Evolutionary conservation across 768 basidiomycete genomes (phyloP), one percentile per base, ranked within the genome.

Genomic region (Royoungia palumana): DNA sequence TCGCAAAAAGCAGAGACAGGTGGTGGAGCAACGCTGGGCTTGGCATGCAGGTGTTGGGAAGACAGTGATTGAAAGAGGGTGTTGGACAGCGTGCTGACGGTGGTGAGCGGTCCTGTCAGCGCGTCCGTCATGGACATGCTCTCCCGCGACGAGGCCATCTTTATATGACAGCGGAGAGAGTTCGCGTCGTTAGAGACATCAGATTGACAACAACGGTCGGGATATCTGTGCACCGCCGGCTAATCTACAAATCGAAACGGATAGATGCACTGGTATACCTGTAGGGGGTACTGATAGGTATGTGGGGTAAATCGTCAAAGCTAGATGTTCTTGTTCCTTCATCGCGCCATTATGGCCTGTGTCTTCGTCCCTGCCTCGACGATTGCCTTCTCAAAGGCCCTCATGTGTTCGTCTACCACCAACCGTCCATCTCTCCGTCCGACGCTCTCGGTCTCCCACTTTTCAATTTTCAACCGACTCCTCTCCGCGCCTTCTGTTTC

Each of bases 401-500:
- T 75, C 56, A 92, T 61, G 58, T 92, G 87, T 60, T 89, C 89
- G 57, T 83, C 71, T n/a, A 89, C 89, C 44, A 90, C 66, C 59
- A 70, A 74, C 46, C 88, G 73, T 37, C 87, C 89, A 52, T 91
- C 86, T 57, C 58, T 52, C 46, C 67, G 57, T 45, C 50, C 48
- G 50, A 64, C 37, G 21, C 79, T 49, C 68, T 66, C 87, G 8
- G 79, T 75, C 60, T 93, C 90, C 91, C 91, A 92, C 63, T 73
- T 77, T 66, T 89, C 88, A 47, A 93, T 89, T 64, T 74, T 79
- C 50, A 75, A 60, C 28, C 86, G 78, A 60, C 90, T 93, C 39
- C 81, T 78, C 63, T 93, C 90, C 35, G 89, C 90, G 53, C 83
- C 87, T 56, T 93, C 90, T 78, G 84, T 89, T 47, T 93, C 90